A percentile compares a stretch with the other conserved stretches of the same genome.
Conservation (phyloP, 1,284 basidiomycete species). For the Leccinum huronense region DNA sequence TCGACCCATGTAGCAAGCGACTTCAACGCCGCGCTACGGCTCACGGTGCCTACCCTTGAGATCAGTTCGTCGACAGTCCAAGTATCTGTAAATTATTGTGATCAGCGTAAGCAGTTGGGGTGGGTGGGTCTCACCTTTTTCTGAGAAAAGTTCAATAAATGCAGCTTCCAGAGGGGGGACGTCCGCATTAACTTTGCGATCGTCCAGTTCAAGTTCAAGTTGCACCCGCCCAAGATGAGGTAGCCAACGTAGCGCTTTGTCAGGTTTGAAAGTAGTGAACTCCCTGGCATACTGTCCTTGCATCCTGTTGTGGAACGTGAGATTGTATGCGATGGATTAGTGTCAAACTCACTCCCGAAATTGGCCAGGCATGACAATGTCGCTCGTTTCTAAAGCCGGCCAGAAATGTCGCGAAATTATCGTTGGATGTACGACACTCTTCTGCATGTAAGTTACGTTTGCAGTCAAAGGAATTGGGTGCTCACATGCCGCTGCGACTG, state of each 20-base stretch:
- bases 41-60: conserved; percentile 60
- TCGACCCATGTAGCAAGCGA: conserved; percentile 84
- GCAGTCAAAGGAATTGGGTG: conserved; percentile 8
- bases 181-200: conserved; percentile 72
- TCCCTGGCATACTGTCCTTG: conserved; percentile 75
- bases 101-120: neutral
- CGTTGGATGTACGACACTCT: conserved; percentile 69
- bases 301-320: conserved; percentile 45
- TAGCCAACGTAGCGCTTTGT: conserved; percentile 85
- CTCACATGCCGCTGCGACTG: conserved; percentile 69
- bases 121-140: conserved; percentile 47
- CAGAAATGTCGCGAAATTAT: conserved; percentile 93
- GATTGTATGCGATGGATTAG: neutral
- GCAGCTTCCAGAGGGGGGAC: conserved; percentile 87
- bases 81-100: conserved; percentile 43
- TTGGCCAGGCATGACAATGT: conserved; percentile 79
- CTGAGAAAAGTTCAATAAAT: conserved; percentile 82
- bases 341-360: conserved; percentile 60
- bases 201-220: conserved; percentile 76
- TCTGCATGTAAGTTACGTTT: conserved; percentile 11
- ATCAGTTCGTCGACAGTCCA: conserved; percentile 72
- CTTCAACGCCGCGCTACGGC: conserved; percentile 61
- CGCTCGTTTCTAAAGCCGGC: conserved; percentile 76
- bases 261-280: conserved; percentile 81
- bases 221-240: conserved; percentile 82